Evolutionary conservation across 257 asterid genomes (phyloP).

Genomic region (Forsythia suspensa): DNA sequence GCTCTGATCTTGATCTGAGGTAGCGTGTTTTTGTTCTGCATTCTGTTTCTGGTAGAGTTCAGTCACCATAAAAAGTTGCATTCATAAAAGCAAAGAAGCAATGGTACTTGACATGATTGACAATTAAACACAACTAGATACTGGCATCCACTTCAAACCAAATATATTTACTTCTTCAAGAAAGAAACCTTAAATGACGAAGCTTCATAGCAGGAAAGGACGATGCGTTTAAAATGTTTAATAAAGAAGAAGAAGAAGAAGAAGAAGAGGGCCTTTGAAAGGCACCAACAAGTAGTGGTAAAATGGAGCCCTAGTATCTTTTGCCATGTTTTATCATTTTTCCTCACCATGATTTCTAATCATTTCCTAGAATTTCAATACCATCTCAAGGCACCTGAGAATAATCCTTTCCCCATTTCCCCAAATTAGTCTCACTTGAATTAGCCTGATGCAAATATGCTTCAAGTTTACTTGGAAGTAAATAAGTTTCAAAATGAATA

Average conservation of each 20-base stretch:
- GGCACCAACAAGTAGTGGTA: not conserved
- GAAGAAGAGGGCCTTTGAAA: not conserved
- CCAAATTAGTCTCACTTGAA: not conserved
- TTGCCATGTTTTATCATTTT: not conserved
- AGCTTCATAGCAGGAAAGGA: conserved; percentile 7
- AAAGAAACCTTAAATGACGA: conserved; percentile 5
- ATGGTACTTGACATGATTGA: conserved; percentile 2
- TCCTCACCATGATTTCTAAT: not conserved
- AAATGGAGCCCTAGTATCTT: not conserved
- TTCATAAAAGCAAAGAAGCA: conserved; percentile 7
- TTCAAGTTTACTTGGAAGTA: not conserved
- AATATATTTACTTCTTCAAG: not conserved
- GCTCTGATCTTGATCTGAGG: conserved; percentile 83
- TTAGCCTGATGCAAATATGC: not conserved
- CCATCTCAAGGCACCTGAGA: not conserved
- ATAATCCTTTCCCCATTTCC: not conserved
- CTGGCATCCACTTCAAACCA: not conserved
- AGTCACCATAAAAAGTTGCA: conserved; percentile 18
- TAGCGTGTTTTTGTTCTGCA: conserved; percentile 67
- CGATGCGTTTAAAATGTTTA: conserved; percentile 4
- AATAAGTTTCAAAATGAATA: no score
- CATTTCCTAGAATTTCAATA: not conserved
- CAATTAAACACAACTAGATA: conserved; percentile 6
- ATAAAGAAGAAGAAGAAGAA: no score
- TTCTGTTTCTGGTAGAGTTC: conserved; percentile 51